Base-by-base conservation (phyloP, 202 grass and related monocot species). In the Cymbopogon flexuosus region DNA sequence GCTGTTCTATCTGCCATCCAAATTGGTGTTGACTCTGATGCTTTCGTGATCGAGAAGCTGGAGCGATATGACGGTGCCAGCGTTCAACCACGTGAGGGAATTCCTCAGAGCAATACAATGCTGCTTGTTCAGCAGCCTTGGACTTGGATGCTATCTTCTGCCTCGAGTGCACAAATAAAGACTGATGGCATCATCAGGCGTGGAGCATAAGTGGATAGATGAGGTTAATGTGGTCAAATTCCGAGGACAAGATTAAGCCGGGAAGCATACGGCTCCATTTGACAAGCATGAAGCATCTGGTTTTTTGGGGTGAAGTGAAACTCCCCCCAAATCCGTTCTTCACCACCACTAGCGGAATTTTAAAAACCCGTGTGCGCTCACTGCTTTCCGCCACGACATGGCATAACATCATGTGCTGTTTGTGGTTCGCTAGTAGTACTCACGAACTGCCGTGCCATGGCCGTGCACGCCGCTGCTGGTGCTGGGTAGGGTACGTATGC, bases 1-100 rank as follows among this genome's bases (percentile, higher is more conserved):
- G 78, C 65, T 31, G 58, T 59, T 61, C 46, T 59, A 43, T 76
- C 54, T 80, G 70, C 80, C 68, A 29, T 11, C 22, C 62, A 34
- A 75, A 15, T 62, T 73, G 83, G 29, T 77, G 27, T 43, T 71
- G 70, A 30, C 65, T 22, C 77, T 23, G 80, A 84, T 88, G 78
- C 83, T 83, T 42, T 56, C 78, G 83, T 89, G 65, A 82, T 13
- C 51, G 3, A 64, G 45, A 86, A 86, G 83, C 57, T 46, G 39
- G 65, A 78, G 8, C 1, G 58, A 59, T 8, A 3, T 9, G 56
- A 59, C 78, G 83, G 78, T 13, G 11, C 64, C 5, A 0, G 64
- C 39, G 29, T 68, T 56, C 33, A 16, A 61, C 15, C 83, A 82
- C 51, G 87, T 57, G 79, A 27, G 37, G 8, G 64, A 77, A 82